Conservation (phyloP, 805 yeast species). For the Wickerhamiella spandovensis region DNA sequence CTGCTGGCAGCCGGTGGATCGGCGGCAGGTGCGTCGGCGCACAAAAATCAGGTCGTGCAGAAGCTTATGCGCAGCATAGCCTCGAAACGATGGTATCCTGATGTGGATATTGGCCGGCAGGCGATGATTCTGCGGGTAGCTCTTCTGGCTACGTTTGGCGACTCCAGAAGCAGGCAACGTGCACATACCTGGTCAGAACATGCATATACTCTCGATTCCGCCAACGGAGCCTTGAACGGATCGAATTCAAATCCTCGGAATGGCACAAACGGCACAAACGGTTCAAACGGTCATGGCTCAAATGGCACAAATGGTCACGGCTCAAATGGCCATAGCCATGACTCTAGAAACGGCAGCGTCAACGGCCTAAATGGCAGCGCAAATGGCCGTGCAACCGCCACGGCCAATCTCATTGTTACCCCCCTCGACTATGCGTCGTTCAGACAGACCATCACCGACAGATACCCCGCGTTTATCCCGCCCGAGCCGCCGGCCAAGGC, state of each 20-base stretch:
- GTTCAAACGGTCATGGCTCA: background rate
- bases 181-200: background rate
- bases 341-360: constrained; percentile 1
- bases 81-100: constrained; percentile 12
- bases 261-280: background rate
- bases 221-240: background rate
- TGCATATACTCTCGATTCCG: background rate
- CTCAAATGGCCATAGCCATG: constrained; percentile 10
- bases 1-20: constrained; percentile 1
- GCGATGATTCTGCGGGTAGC: constrained; percentile 9
- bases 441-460: constrained; percentile 54
- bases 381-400: background rate
- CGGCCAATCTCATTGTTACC: background rate
- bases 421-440: constrained; percentile 79
- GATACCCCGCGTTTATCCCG: constrained; percentile 60
- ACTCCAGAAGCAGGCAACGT: constrained; percentile 11
- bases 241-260: too few relatives aligned
- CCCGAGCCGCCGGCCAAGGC: constrained; percentile 43
- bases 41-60: constrained; percentile 3
- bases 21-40: constrained; percentile 1
- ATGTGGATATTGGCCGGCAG: constrained; percentile 5
- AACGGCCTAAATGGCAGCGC: background rate
- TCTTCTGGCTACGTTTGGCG: constrained; percentile 47
- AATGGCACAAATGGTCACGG: constrained; percentile 30
- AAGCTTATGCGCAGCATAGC: constrained; percentile 9